These are phyloP conservation scores for Caryopteris hybrid DNA, from an alignment of 305 asterid species.

Conservation along the genomic window DNA sequence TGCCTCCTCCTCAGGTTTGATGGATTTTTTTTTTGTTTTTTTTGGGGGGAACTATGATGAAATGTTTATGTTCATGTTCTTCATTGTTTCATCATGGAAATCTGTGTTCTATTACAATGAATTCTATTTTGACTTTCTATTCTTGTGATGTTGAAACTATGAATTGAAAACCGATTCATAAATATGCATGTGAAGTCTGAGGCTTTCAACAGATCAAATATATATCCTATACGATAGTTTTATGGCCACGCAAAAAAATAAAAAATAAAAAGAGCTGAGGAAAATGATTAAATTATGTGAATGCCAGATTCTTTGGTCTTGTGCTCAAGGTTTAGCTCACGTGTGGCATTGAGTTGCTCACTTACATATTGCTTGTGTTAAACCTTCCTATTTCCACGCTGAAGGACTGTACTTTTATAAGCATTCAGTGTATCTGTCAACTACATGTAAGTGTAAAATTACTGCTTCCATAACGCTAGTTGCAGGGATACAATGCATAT, in stretches of 20 bases:
- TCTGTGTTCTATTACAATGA: neutral
- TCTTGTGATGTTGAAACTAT: neutral
- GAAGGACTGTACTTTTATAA: neutral
- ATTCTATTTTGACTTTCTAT: neutral
- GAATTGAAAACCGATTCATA: neutral
- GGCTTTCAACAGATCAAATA: neutral
- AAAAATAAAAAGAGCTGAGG: too few relatives aligned
- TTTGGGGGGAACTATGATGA: too few relatives aligned
- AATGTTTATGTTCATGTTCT: neutral
- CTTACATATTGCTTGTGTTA: too few relatives aligned
- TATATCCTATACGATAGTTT: neutral
- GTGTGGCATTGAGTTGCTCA: neutral
- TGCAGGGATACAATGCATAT: neutral
- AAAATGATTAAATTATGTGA: too few relatives aligned
- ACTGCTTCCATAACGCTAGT: neutral
- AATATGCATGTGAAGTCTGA: neutral
- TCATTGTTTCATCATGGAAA: neutral
- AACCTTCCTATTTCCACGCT: too few relatives aligned
- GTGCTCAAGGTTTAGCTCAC: neutral
- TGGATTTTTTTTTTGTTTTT: too few relatives aligned
- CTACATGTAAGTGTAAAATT: too few relatives aligned
- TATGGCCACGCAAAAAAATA: neutral
- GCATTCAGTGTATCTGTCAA: neutral
- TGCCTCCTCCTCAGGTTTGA: constrained; percentile 69
- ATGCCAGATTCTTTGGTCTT: neutral